Conservation (phyloP, 192 early-diverging fungal genomes). For the Podochytrium sp. region DNA sequence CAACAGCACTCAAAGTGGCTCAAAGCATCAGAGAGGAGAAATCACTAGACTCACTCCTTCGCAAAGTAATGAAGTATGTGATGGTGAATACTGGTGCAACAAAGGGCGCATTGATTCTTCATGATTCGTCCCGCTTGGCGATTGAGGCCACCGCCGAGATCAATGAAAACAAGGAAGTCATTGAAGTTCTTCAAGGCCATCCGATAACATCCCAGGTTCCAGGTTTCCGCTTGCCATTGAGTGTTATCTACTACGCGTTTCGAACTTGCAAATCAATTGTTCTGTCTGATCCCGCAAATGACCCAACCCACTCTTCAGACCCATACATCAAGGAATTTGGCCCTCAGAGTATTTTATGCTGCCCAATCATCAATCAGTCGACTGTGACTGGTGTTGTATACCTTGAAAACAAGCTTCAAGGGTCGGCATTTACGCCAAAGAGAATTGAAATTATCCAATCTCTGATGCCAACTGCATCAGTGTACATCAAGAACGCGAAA, state of each 20-base stretch:
- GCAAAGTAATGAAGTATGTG: constrained; percentile 49
- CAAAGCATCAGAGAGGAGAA: constrained; percentile 54
- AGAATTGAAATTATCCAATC: constrained; percentile 52
- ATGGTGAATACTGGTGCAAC: constrained; percentile 54
- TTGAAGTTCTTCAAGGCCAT: constrained; percentile 36
- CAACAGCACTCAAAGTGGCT: constrained; percentile 54
- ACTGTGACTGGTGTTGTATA: constrained; percentile 50
- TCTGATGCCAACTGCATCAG: constrained; percentile 51
- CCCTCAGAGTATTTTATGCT: constrained; percentile 55
- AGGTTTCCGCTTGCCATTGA: constrained; percentile 37
- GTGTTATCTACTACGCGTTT: constrained; percentile 47
- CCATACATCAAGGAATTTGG: constrained; percentile 41
- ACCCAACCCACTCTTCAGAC: constrained; percentile 45
- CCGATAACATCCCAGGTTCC: constrained; percentile 23
- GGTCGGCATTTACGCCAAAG: constrained; percentile 45
- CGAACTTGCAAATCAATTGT: constrained; percentile 47
- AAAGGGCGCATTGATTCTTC: constrained; percentile 44
- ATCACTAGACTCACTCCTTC: constrained; percentile 45
- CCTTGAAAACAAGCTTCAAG: constrained; percentile 54
- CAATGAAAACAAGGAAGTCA: constrained; percentile 33
- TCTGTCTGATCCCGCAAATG: constrained; percentile 39
- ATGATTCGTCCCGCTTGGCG: constrained; percentile 36
- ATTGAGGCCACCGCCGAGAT: constrained; percentile 45
- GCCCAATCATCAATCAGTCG: constrained; percentile 57
- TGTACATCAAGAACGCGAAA: constrained; percentile 58